Conservation (phyloP, 805 yeast genomes). For the Schizosaccharomyces osmophilus region DNA sequence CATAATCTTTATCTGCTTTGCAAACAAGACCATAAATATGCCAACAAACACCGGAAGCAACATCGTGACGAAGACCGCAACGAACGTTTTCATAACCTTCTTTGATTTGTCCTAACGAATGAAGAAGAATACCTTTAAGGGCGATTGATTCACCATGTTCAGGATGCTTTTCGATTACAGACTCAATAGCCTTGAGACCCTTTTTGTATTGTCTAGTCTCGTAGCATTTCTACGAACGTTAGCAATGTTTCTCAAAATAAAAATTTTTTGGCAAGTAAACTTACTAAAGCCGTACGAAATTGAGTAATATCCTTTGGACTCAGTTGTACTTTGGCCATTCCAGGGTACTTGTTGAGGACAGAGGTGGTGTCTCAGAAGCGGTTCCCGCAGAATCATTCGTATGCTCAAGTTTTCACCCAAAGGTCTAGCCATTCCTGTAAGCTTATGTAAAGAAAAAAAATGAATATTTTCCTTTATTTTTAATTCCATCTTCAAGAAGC, state of each 20-base stretch:
- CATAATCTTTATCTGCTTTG: conserved; percentile 41
- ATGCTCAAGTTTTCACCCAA: too few relatives aligned
- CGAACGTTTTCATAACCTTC: conserved; percentile 41
- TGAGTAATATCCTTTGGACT: neutral
- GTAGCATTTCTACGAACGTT: conserved; percentile 16
- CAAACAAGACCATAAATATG: conserved; percentile 73
- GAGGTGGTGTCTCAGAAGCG: neutral
- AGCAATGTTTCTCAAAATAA: neutral
- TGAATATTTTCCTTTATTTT: too few relatives aligned
- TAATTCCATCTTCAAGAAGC: too few relatives aligned
- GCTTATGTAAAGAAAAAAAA: too few relatives aligned
- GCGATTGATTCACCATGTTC: conserved; percentile 61
- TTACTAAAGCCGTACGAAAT: conserved; percentile 1
- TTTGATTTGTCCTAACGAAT: conserved; percentile 20
- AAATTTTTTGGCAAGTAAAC: neutral
- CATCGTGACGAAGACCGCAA: conserved; percentile 36
- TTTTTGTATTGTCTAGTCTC: conserved; percentile 75
- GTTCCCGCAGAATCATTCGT: too few relatives aligned
- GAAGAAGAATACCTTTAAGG: conserved; percentile 52
- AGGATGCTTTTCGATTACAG: conserved; percentile 49
- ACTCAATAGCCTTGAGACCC: conserved; percentile 51
- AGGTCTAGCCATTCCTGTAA: too few relatives aligned
- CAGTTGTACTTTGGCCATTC: conserved; percentile 2
- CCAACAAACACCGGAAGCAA: conserved; percentile 43
- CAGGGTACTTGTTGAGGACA: neutral